Evolutionary conservation across 2,329 filamentous ascomycete species (phyloP).

Genomic region (Ophiognomonia clavigignenti-juglandacearum): DNA sequence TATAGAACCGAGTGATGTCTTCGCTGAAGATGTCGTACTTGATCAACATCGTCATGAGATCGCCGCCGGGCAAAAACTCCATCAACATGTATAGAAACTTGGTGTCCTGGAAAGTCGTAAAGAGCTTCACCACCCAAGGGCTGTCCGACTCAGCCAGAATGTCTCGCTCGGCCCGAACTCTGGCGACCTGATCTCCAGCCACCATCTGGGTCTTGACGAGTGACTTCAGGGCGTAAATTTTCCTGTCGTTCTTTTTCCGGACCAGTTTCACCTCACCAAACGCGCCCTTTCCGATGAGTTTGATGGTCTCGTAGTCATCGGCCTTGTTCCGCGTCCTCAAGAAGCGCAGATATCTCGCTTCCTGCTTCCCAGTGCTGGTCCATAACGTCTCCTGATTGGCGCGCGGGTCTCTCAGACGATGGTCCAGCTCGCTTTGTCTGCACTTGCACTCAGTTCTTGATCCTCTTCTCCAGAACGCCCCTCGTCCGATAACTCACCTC

Average conservation of each 20-base stretch:
- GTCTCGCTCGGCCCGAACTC: slow-evolving; percentile 74
- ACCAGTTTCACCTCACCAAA: slow-evolving; percentile 77
- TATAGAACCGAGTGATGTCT: slow-evolving; percentile 79
- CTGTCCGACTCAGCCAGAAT: slow-evolving; percentile 76
- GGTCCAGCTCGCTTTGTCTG: slow-evolving; percentile 66
- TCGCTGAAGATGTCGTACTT: slow-evolving; percentile 82
- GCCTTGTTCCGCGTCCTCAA: slow-evolving; percentile 66
- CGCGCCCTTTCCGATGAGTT: slow-evolving; percentile 76
- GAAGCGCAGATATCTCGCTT: slow-evolving; percentile 69
- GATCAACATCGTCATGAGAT: slow-evolving; percentile 81
- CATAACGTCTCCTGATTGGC: slow-evolving; percentile 55
- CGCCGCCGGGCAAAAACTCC: slow-evolving; percentile 76
- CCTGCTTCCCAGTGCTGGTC: slow-evolving; percentile 36
- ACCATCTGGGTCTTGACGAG: slow-evolving; percentile 79
- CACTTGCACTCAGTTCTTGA: background rate
- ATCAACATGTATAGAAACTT: slow-evolving; percentile 77
- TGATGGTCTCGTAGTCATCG: slow-evolving; percentile 69
- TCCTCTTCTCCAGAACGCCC: background rate
- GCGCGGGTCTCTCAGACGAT: slow-evolving; percentile 34
- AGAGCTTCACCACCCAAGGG: slow-evolving; percentile 75
- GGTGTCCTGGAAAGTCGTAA: slow-evolving; percentile 73
- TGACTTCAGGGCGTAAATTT: slow-evolving; percentile 75
- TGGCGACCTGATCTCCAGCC: slow-evolving; percentile 74
- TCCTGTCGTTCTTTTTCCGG: slow-evolving; percentile 68
- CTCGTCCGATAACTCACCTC: slow-evolving; percentile 40